Evolutionary conservation across 1,284 basidiomycete genomes (phyloP), one percentile per base, ranked within the genome.

Genomic region (Xerocomus cyaneibrunnescens): DNA sequence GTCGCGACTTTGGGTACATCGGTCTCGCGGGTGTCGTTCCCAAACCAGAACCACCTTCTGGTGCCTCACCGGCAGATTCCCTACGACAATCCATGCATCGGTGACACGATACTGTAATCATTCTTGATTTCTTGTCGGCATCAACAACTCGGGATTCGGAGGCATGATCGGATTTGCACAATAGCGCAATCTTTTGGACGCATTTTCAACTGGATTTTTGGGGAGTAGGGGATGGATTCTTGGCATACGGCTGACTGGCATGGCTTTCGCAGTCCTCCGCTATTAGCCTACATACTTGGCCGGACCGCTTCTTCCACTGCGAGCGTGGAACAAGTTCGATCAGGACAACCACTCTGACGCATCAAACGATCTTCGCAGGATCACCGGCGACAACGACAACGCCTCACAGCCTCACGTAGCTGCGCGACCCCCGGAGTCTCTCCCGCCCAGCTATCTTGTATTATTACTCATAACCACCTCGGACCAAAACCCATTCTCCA

Each of bases 21-120:
- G 85, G 87, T 37, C 64, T 86, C 17, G 77, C 81, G 21, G 87
- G 86, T 16, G 79, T 83, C 17, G 78, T 89, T 39, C 83, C 78
- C n/a, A 87, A 85, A 62, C 79, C 83, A 51, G 50, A 66, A 56
- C 56, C 61, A 17, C 65, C 65, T 3, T 63, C 67, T 16, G 65
- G 67, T 41, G 57, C 58, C 36, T 65, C 64, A 14, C 65, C 67
- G 22, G 50, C 61, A 32, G 68, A 69, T 42, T 56, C 67, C 13
- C 55, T 65, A 25, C 65, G 68, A 61, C 65, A 69, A 50, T 66
- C 65, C 25, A 54, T 65, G 23, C 68, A 69, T 41, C 65, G 65
- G 67, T 67, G 56, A 60, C 41, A 27, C 58, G 52, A 52, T 46
- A 36, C 21, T 14, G 10, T 31, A 34, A 32, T 8, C 49, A 39